Evolutionary conservation across 495 filamentous ascomycete species (phyloP), one percentile per base, ranked within the genome.

Genomic region (Penicillium turbatum): DNA sequence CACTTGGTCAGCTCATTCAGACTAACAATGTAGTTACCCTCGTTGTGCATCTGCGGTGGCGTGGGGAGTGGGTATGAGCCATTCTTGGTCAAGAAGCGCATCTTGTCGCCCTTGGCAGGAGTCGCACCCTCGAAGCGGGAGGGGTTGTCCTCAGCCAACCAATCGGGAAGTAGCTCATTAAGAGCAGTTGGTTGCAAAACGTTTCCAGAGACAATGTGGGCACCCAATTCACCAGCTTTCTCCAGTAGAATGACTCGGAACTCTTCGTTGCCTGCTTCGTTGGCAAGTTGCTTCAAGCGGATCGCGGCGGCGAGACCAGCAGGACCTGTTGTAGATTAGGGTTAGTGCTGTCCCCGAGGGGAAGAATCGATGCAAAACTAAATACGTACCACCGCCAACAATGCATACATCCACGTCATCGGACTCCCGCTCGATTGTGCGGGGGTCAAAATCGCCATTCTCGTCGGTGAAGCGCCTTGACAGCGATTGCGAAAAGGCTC

Each of bases 321-420:
- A 41, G 93, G 93, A 29, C 93, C 86, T 86, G 60, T 19, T 60
- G 13, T 48, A 17, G 45, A 49, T 21, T 27, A 35, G 29, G 50
- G 44, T 41, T 46, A 26, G 37, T 68, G 57, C 59, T 64, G 40
- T 38, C 52, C 49, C 45, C 27, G 45, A 8, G 29, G 51, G 19
- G 5, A 29, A 32, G 32, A 51, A 36, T 48, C 51, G 21, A 54
- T 36, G 57, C 48, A 17, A 26, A 4, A 5, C n/a, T 9, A 27
- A 27, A 21, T 10, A 63, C 70, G 57, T 79, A 86, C 85, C 91
- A 63, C 92, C 93, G 62, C 93, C 93, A 34, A 99, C 83, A 68
- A 99, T 97, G 64, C 90, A 95, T 9, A 97, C 92, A 72, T 97
- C 93, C 17, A 97, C 93, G 67, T 95, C 72, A 60, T 97, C 93